Conservation (phyloP, 208 protist genomes). For the Leptomonas seymouri region DNA sequence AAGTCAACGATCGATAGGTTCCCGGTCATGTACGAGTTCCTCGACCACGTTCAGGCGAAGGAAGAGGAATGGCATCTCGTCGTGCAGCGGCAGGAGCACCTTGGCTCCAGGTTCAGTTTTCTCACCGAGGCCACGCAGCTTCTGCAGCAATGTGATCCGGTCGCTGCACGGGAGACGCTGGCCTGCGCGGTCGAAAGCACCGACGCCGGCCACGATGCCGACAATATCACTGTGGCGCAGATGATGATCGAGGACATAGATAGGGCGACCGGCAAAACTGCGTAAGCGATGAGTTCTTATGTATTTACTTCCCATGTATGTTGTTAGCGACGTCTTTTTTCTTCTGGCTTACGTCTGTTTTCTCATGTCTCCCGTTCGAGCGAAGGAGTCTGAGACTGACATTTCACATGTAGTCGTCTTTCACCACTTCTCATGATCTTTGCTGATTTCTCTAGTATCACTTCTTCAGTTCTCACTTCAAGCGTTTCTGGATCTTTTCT, state of each 20-base stretch:
- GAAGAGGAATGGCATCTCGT: constrained; percentile 81
- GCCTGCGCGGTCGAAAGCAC: constrained; percentile 12
- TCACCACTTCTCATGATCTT: no score
- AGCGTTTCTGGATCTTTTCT: no score
- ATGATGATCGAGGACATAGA: constrained; percentile 56
- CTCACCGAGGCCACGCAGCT: constrained; percentile 59
- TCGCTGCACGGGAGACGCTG: constrained; percentile 30
- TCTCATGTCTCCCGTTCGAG: no score
- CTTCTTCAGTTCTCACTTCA: no score
- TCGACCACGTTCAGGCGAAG: constrained; percentile 38
- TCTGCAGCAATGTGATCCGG: constrained; percentile 57
- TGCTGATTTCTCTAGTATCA: no score
- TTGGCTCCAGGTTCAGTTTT: constrained; percentile 51
- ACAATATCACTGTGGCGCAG: constrained; percentile 46
- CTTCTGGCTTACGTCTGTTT: not conserved
- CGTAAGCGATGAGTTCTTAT: not conserved
- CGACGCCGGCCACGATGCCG: constrained; percentile 9
- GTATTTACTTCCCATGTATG: not conserved
- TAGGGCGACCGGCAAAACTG: constrained; percentile 12
- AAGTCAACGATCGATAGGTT: constrained; percentile 16
- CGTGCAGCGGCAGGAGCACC: constrained; percentile 54
- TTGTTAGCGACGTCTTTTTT: not conserved
- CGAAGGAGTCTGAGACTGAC: no score
- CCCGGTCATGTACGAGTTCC: constrained; percentile 66
- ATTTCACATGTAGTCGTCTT: no score